A percentile compares a stretch with the other conserved stretches of the same genome.
phyloP scores from a whole-genome alignment of 2,329 filamentous ascomycete genomes.

The Plectosphaerella plurivora region DNA sequence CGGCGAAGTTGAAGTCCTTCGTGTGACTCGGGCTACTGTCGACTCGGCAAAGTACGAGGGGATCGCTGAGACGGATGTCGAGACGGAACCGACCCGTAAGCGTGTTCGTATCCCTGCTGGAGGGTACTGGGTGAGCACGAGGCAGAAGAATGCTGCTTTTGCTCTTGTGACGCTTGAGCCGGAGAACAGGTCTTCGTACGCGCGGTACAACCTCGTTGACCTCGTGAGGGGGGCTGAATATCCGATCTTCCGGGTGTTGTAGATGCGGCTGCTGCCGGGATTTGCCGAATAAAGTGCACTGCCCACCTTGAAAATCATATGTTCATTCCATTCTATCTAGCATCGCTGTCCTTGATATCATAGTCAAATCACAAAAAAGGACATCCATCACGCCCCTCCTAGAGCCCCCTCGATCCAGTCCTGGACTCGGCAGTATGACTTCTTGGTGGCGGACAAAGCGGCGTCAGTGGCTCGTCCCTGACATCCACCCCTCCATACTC shows the following conservation, averaged over 20 bases:
- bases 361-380: too few species aligned
- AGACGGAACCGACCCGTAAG: slow-evolving; percentile 11
- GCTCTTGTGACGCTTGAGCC: slow-evolving; percentile 24
- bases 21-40: slow-evolving; percentile 6
- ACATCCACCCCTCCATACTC: background rate
- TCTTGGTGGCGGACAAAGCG: background rate
- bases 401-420: too few species aligned
- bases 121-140: slow-evolving; percentile 24
- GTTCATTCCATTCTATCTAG: too few species aligned
- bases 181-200: slow-evolving; percentile 27
- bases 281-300: too few species aligned
- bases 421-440: too few species aligned
- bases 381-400: too few species aligned
- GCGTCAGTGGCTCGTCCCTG: background rate
- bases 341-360: too few species aligned
- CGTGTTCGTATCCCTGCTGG: slow-evolving; percentile 19
- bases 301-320: too few species aligned
- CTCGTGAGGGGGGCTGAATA: slow-evolving; percentile 22
- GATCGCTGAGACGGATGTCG: slow-evolving; percentile 15
- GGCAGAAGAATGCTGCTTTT: slow-evolving; percentile 24
- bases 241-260: slow-evolving; percentile 19
- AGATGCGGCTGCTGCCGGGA: background rate
- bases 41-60: slow-evolving; percentile 20
- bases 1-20: slow-evolving; percentile 5
- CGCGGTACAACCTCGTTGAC: slow-evolving; percentile 22